Percentiles rank a stretch among this genome's conserved stretches.
These are phyloP conservation scores for Darksidea phi DNA, from an alignment of 495 filamentous ascomycete species.

Conservation along the genomic window DNA sequence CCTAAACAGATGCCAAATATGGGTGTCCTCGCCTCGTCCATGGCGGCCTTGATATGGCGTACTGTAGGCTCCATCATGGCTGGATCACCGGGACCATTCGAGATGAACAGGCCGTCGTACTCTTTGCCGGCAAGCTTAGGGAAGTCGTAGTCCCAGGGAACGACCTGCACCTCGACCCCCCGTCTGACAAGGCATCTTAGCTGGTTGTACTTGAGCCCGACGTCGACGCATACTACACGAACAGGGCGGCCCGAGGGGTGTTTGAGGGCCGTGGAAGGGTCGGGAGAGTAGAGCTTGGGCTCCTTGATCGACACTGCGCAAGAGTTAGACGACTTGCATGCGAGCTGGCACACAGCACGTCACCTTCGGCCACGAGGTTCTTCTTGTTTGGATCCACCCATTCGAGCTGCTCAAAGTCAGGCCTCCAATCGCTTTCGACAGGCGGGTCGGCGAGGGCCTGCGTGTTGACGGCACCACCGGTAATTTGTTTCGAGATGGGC, in stretches of 20 bases:
- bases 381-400: constrained; percentile 90
- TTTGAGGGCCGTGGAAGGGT: constrained; percentile 62
- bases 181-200: constrained; percentile 84
- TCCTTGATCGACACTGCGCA: constrained; percentile 76
- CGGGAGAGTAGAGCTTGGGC: constrained; percentile 77
- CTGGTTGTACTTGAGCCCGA: constrained; percentile 97
- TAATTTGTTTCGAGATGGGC: constrained; percentile 39
- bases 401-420: constrained; percentile 69
- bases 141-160: constrained; percentile 95
- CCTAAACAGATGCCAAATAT: constrained; percentile 97
- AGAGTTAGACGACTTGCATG: constrained; percentile 26
- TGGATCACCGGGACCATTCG: constrained; percentile 95
- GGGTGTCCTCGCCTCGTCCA: constrained; percentile 73
- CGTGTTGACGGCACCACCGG: constrained; percentile 31
- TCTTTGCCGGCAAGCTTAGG: constrained; percentile 66
- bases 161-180: constrained; percentile 91
- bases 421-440: constrained; percentile 57
- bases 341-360: constrained; percentile 45
- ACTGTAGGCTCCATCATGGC: constrained; percentile 75
- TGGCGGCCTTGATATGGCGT: constrained; percentile 66
- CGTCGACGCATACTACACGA: constrained; percentile 88
- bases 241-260: constrained; percentile 83
- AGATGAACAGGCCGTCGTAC: constrained; percentile 95
- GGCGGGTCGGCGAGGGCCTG: constrained; percentile 35
- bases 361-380: constrained; percentile 92